Evolutionary conservation across 2,329 filamentous ascomycete species (phyloP).

Genomic region (Beauveria australis): DNA sequence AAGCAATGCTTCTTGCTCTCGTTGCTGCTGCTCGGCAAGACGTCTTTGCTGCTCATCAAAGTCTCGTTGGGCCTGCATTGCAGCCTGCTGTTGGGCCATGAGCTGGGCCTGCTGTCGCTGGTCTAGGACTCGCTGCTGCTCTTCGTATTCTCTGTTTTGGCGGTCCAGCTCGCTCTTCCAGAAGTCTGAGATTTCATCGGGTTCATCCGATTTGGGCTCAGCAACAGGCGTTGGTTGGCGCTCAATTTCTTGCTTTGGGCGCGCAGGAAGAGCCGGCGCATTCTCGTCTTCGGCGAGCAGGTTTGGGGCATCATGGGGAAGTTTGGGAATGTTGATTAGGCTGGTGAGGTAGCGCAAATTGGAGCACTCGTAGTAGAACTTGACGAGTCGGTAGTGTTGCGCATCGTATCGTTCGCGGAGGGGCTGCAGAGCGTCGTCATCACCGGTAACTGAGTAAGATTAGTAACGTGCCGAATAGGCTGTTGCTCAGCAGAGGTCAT

Average conservation of each 20-base stretch:
- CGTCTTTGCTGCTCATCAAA: slow-evolving; percentile 92
- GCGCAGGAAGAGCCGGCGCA: slow-evolving; percentile 71
- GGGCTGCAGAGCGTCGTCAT: slow-evolving; percentile 85
- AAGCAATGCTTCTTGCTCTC: slow-evolving; percentile 84
- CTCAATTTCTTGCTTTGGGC: slow-evolving; percentile 69
- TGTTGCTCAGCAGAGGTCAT: neutral
- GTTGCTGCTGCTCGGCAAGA: slow-evolving; percentile 79
- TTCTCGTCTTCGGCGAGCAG: slow-evolving; percentile 78
- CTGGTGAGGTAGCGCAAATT: slow-evolving; percentile 95
- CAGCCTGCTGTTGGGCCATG: slow-evolving; percentile 70
- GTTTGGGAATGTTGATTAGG: slow-evolving; percentile 89
- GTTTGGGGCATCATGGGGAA: slow-evolving; percentile 89
- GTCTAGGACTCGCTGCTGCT: slow-evolving; percentile 82
- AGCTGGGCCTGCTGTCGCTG: slow-evolving; percentile 79
- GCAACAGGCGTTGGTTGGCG: slow-evolving; percentile 61
- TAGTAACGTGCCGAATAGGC: neutral
- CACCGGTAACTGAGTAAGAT: slow-evolving; percentile 42
- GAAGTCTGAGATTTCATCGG: slow-evolving; percentile 93
- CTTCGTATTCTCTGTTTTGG: slow-evolving; percentile 90
- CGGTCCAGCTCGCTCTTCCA: slow-evolving; percentile 90
- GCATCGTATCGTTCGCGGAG: slow-evolving; percentile 85
- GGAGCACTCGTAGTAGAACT: slow-evolving; percentile 99
- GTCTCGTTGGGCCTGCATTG: slow-evolving; percentile 81
- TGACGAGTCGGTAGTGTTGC: slow-evolving; percentile 91
- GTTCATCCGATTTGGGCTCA: slow-evolving; percentile 64